Percentiles rank a stretch among this genome's conserved stretches.
Conservation (phyloP, 2,329 filamentous ascomycete species). For the Apiospora arundinis region DNA sequence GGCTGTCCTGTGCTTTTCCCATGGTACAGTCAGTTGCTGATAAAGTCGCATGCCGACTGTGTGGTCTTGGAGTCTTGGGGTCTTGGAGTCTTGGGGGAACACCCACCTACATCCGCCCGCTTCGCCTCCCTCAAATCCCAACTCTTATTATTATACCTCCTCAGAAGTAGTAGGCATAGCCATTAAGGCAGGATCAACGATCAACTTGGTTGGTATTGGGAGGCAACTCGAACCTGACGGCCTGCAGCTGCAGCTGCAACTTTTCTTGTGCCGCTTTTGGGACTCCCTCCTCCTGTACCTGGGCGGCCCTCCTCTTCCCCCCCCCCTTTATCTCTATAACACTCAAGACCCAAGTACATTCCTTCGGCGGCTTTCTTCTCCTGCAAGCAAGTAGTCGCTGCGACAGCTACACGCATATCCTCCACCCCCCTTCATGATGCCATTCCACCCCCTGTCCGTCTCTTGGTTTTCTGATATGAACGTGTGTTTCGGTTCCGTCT, state of each 20-base stretch:
- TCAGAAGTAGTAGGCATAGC: neutral
- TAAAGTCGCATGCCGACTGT: conserved; percentile 21
- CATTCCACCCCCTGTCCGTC: conserved; percentile 18
- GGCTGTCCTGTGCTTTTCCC: conserved; percentile 19
- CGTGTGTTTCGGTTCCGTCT: conserved; percentile 30
- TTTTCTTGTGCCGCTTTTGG: conserved; percentile 18
- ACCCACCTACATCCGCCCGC: conserved; percentile 1
- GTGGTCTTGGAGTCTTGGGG: neutral
- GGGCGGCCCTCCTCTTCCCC: neutral
- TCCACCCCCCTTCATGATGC: conserved; percentile 1
- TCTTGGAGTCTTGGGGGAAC: neutral
- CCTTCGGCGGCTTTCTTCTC: neutral
- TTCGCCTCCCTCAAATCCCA: conserved; percentile 2
- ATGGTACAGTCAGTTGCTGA: conserved; percentile 13
- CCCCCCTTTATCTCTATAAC: neutral
- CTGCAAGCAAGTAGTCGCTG: conserved; percentile 3
- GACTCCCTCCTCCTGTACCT: neutral
- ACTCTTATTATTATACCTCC: neutral
- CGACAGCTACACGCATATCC: conserved; percentile 2
- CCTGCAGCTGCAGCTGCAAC: neutral
- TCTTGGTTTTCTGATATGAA: conserved; percentile 33
- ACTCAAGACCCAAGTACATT: neutral
- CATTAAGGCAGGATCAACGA: neutral
- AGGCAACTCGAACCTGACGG: conserved; percentile 7
- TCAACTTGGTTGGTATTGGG: neutral